Evolutionary conservation across 2,329 filamentous ascomycete genomes (phyloP).

Genomic region (Ceratocystis diversiconidia): DNA sequence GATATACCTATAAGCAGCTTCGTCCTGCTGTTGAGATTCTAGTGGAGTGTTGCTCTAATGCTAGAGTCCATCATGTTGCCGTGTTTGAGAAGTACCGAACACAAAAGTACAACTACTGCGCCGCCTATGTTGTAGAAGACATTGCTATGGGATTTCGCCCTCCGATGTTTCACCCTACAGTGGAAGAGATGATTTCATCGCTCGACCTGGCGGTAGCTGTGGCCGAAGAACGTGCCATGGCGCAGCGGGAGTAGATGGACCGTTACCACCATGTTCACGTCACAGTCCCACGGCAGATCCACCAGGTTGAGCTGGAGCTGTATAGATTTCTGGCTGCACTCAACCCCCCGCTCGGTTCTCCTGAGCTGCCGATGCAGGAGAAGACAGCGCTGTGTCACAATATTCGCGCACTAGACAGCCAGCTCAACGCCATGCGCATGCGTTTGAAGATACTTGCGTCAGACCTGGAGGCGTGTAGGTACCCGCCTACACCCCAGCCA

Average conservation of each 20-base stretch:
- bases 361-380: not conserved
- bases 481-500: not conserved
- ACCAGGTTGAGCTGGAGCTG: not conserved
- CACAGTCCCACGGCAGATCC: not conserved
- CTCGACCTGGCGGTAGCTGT: slow-evolving; percentile 1
- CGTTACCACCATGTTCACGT: slow-evolving; percentile 9
- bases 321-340: not conserved
- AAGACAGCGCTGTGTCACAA: not conserved
- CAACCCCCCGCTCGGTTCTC: not conserved
- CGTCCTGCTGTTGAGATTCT: slow-evolving; percentile 63
- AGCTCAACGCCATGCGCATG: not conserved
- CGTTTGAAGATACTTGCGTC: not conserved
- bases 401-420: not conserved
- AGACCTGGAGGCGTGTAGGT: not conserved
- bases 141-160: slow-evolving; percentile 47
- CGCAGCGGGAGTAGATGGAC: slow-evolving; percentile 12
- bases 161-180: slow-evolving; percentile 22
- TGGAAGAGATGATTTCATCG: slow-evolving; percentile 14
- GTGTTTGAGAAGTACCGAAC: slow-evolving; percentile 89
- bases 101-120: slow-evolving; percentile 73
- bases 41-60: slow-evolving; percentile 73
- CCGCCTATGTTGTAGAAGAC: slow-evolving; percentile 63
- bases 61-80: slow-evolving; percentile 66
- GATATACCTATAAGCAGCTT: slow-evolving; percentile 78
- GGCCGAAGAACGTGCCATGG: slow-evolving; percentile 10